These are phyloP conservation scores for Mrakia gelida DNA, from an alignment of 768 basidiomycete genomes.

Conservation along the genomic window DNA sequence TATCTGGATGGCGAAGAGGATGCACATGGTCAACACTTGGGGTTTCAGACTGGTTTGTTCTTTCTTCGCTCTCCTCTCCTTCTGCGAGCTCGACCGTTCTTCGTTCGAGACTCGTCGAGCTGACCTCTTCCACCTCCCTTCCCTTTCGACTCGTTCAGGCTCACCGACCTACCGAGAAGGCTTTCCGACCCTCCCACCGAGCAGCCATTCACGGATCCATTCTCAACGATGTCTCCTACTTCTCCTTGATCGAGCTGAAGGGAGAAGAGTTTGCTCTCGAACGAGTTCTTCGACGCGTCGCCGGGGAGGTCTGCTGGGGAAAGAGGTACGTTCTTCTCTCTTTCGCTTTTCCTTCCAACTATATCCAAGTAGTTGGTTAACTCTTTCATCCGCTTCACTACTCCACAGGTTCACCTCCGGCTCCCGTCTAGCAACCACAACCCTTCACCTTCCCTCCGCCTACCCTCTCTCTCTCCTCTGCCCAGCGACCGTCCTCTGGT, in stretches of 20 bases:
- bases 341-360: not conserved
- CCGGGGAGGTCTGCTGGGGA: constrained; percentile 39
- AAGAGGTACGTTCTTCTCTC: constrained; percentile 34
- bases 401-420: constrained; percentile 21
- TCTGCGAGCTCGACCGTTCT: not conserved
- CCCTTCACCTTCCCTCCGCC: constrained; percentile 5
- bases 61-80: not conserved
- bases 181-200: constrained; percentile 84
- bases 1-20: constrained; percentile 94
- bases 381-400: not conserved
- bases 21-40: constrained; percentile 91
- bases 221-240: constrained; percentile 85
- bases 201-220: constrained; percentile 80
- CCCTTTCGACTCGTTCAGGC: constrained; percentile 52
- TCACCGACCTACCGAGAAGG: constrained; percentile 80
- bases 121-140: not conserved
- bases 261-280: constrained; percentile 60
- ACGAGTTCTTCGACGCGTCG: constrained; percentile 55
- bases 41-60: constrained; percentile 72
- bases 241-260: constrained; percentile 65
- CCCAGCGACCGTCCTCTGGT: constrained; percentile 30
- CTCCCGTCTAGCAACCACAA: constrained; percentile 17
- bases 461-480: constrained; percentile 24
- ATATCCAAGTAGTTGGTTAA: not conserved
- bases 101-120: not conserved